Percentiles rank a stretch among this genome's conserved stretches.
Conservation (phyloP, 768 basidiomycete genomes). For the Boletus subparvulus region DNA sequence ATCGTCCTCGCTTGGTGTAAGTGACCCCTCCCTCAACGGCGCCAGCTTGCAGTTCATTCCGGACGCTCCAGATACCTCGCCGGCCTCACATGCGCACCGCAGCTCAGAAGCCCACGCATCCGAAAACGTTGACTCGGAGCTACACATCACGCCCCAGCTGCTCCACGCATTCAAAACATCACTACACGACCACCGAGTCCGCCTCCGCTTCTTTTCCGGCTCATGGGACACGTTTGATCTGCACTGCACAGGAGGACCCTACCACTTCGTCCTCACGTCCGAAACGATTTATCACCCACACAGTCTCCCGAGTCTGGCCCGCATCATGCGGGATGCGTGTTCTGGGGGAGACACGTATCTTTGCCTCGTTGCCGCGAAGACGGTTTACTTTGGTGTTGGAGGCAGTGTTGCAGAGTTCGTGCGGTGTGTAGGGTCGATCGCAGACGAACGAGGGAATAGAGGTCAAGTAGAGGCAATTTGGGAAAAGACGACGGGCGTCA, state of each 20-base stretch:
- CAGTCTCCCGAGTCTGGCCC: constrained; percentile 60
- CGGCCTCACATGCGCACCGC: constrained; percentile 52
- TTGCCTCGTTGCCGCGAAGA: constrained; percentile 87
- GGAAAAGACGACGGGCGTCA: constrained; percentile 68
- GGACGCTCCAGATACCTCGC: constrained; percentile 53
- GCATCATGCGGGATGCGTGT: constrained; percentile 46
- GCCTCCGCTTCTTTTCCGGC: constrained; percentile 76
- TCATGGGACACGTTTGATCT: constrained; percentile 67
- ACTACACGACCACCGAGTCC: constrained; percentile 51
- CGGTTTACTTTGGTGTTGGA: constrained; percentile 94
- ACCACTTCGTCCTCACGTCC: constrained; percentile 79
- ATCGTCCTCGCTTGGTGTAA: constrained; percentile 79
- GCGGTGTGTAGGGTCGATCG: constrained; percentile 39
- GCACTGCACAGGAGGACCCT: constrained; percentile 36
- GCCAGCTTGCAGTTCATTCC: not conserved
- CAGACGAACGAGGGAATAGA: not conserved
- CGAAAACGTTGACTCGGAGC: constrained; percentile 42
- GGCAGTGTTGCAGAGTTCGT: constrained; percentile 81
- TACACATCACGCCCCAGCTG: constrained; percentile 65
- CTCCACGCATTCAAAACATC: constrained; percentile 63
- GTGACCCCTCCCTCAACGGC: constrained; percentile 26
- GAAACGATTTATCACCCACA: constrained; percentile 88
- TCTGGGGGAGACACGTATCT: constrained; percentile 21
- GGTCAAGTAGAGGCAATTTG: constrained; percentile 59
- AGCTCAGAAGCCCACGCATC: constrained; percentile 25